Percentiles rank a stretch among this genome's conserved stretches.
These are phyloP conservation scores for Phytophthora nicotianae DNA, from an alignment of 352 stramenopile species.

Conservation along the genomic window DNA sequence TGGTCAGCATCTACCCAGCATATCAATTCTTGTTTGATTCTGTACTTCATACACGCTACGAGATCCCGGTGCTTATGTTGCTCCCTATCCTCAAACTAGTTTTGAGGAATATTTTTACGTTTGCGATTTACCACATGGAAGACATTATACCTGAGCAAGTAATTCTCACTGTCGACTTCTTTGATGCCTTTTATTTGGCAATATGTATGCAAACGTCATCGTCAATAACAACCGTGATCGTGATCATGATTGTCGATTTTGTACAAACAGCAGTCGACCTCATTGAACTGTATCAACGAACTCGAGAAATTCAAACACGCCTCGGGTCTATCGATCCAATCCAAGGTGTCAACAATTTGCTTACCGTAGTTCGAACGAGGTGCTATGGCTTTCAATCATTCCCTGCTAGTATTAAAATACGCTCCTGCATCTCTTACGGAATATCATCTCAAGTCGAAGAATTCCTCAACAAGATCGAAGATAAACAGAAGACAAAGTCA, in stretches of 20 bases:
- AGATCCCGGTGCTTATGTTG: background rate
- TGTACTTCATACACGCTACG: background rate
- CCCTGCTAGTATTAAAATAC: slow-evolving; percentile 1
- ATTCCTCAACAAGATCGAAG: slow-evolving; percentile 1
- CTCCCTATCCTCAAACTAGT: slow-evolving; percentile 1
- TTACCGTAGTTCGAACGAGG: background rate
- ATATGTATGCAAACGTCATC: slow-evolving; percentile 1
- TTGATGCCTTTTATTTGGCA: slow-evolving; percentile 1
- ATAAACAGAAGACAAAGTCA: background rate
- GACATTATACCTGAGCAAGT: background rate
- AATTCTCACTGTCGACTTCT: slow-evolving; percentile 1
- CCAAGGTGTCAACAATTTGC: background rate
- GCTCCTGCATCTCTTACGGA: slow-evolving; percentile 9
- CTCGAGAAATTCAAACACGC: background rate
- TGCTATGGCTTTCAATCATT: background rate
- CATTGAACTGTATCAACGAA: background rate
- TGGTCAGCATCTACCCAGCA: background rate
- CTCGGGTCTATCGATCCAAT: background rate
- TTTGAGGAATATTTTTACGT: background rate
- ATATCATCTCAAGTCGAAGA: slow-evolving; percentile 4
- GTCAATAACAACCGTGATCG: background rate
- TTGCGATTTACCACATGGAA: background rate
- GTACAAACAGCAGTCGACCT: slow-evolving; percentile 1
- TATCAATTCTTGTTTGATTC: background rate
- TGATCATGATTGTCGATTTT: background rate